Evolutionary conservation across 345 rosid genomes (phyloP), one percentile per base, ranked within the genome.

Genomic region (Raphanus raphanistrum): DNA sequence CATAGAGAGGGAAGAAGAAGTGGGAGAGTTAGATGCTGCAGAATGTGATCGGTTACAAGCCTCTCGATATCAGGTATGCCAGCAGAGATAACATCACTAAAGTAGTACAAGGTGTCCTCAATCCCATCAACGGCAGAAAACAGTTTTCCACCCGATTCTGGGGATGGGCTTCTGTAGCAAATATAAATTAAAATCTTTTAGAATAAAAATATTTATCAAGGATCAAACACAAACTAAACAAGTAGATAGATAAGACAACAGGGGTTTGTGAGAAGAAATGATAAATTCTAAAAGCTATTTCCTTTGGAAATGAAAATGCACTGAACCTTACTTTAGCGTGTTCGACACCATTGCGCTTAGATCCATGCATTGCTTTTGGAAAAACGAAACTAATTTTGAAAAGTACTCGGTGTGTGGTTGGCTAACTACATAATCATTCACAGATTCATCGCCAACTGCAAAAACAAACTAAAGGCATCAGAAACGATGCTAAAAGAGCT

Each of bases 31-130:
- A 96, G 84, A 83, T 80, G 87, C 85, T 83, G 91, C 87, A 93
- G 80, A 76, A 91, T 87, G 38, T 86, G 81, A 79, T 89, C 96
- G 26, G 99, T 90, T 84, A 96, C 82, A 81, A 95, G 82, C 86
- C 87, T 89, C 86, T 90, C 98, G 79, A 91, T 86, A 80, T 90
- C 96, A 71, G 98, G 97, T 87, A 93, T 93, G 16, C 99, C 98
- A 82, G 99, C 99, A 70, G 99, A 96, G 68, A 88, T 90, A 75
- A 90, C 91, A 79, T 96, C 99, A 65, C 96, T 96, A 72, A 93
- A 84, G 83, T 93, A 96, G 82, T 88, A 96, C 76, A 96, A 89
- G 74, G 92, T 87, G 79, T 96, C 99, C 85, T 96, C 99, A 72
- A 96, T 89, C 82, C 94, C 98, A 84, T 93, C 99, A 61, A 90